phyloP scores from a whole-genome alignment of 352 stramenopile species.

The Sclerospora graminicola region DNA sequence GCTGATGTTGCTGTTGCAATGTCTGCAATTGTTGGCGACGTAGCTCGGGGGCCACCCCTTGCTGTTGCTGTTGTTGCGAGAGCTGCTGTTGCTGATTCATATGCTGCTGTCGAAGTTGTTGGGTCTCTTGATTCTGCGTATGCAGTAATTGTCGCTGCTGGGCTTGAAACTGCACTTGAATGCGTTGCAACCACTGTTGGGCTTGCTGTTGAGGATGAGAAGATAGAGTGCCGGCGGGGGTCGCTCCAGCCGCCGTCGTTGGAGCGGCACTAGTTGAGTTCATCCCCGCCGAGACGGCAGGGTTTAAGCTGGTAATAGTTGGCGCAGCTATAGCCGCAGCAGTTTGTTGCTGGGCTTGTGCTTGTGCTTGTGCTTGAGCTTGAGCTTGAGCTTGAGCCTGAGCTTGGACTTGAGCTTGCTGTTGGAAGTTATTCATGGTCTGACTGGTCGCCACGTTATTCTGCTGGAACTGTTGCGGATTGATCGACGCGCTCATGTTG shows the following conservation, averaged over 20 bases:
- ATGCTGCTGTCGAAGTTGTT: slow-evolving; percentile 67
- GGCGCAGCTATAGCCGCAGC: slow-evolving; percentile 12
- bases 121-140: slow-evolving; percentile 68
- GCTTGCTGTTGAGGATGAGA: slow-evolving; percentile 52
- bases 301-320: slow-evolving; percentile 20
- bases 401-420: slow-evolving; percentile 22
- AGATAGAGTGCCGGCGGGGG: slow-evolving; percentile 17
- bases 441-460: slow-evolving; percentile 26
- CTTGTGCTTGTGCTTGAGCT: slow-evolving; percentile 19
- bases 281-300: slow-evolving; percentile 18
- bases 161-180: slow-evolving; percentile 74
- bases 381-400: slow-evolving; percentile 21
- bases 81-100: slow-evolving; percentile 70
- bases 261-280: slow-evolving; percentile 15
- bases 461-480: slow-evolving; percentile 31
- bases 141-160: slow-evolving; percentile 65
- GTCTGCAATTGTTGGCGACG: slow-evolving; percentile 62
- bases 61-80: slow-evolving; percentile 55
- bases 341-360: slow-evolving; percentile 14
- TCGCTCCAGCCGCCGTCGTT: slow-evolving; percentile 11
- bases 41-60: slow-evolving; percentile 45
- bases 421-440: slow-evolving; percentile 48
- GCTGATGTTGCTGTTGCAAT: slow-evolving; percentile 63
- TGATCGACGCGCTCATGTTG: slow-evolving; percentile 24
- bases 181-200: slow-evolving; percentile 72